Evolutionary conservation across 176 grass and related monocot genomes (phyloP), one percentile per base, ranked within the genome.

Genomic region (Oryza glaberrima): DNA sequence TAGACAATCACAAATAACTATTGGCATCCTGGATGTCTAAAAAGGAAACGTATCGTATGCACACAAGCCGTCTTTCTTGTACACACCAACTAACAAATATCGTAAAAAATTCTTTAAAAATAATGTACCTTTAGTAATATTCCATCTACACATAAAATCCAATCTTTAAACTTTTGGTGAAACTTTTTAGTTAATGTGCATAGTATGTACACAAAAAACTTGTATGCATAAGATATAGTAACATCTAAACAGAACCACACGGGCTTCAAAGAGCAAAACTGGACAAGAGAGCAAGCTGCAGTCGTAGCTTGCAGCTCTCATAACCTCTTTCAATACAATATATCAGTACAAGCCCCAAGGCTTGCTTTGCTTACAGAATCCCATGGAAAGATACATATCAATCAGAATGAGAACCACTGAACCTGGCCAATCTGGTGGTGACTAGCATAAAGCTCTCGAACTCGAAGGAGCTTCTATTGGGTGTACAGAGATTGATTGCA

Each of bases 361-460:
- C 60, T 76, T 46, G 52, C 17, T 38, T 61, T 54, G 75, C 80
- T 84, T 80, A 83, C 70, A 84, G 48, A 72, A 76, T 76, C 70
- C 81, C 81, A 28, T 20, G 49, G 72, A 70, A 81, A 76, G 65
- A 75, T 73, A 72, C 51, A 84, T 11, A 80, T 36, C 28, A 63
- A 48, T 64, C n/a, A 22, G 49, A 69, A 79, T 7, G 69, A 83
- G 72, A 30, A 79, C 36, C 36, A 38, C 36, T 38, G 36, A 38
- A 38, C 22, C 28, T 65, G 61, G 69, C 48, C 40, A 79, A 73
- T 75, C 28, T 61, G 16, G 26, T 20, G 74, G 72, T 49, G 40
- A 64, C 80, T 70, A 56, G 49, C n/a, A 70, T 65, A 63, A 83
- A 84, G 76, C 89, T 87, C 84, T 19, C 68, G 74, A 69, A 26